phyloP scores from a whole-genome alignment of 768 basidiomycete genomes.

The Xanthoconium purpureum region DNA sequence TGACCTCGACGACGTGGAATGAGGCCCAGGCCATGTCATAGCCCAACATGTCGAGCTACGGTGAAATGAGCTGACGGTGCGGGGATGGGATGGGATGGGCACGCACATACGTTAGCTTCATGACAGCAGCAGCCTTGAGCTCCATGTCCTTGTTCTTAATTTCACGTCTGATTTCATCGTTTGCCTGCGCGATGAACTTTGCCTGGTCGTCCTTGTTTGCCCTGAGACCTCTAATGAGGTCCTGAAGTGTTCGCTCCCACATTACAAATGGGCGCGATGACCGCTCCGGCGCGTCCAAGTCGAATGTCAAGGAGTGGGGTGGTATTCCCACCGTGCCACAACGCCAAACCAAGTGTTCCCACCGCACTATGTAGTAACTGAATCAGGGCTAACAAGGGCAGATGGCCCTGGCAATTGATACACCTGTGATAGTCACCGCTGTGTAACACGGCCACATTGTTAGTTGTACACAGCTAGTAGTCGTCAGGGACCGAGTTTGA shows the following conservation, averaged over 20 bases:
- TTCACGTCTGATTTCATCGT: slow-evolving; percentile 92
- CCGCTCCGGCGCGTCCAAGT: background rate
- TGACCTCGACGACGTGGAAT: slow-evolving; percentile 96
- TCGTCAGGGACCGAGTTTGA: no score
- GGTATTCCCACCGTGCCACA: no score
- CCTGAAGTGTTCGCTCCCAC: slow-evolving; percentile 97
- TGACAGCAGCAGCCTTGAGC: slow-evolving; percentile 89
- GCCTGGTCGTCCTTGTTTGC: slow-evolving; percentile 93
- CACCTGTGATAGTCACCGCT: no score
- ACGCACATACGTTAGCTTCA: slow-evolving; percentile 96
- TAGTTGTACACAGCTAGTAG: no score
- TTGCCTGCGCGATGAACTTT: slow-evolving; percentile 87
- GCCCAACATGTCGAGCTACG: slow-evolving; percentile 93
- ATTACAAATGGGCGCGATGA: slow-evolving; percentile 39
- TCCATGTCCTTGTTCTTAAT: slow-evolving; percentile 95
- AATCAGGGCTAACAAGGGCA: no score
- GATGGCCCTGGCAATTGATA: no score
- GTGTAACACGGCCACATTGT: no score
- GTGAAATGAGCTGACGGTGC: slow-evolving; percentile 11
- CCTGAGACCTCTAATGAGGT: slow-evolving; percentile 91
- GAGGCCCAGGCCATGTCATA: slow-evolving; percentile 95
- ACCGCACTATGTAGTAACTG: no score
- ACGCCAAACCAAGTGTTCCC: no score
- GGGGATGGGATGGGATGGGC: background rate
- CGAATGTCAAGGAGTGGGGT: background rate